Evolutionary conservation across 805 yeast species (phyloP).

Genomic region (Barnettozyma botsteinii): DNA sequence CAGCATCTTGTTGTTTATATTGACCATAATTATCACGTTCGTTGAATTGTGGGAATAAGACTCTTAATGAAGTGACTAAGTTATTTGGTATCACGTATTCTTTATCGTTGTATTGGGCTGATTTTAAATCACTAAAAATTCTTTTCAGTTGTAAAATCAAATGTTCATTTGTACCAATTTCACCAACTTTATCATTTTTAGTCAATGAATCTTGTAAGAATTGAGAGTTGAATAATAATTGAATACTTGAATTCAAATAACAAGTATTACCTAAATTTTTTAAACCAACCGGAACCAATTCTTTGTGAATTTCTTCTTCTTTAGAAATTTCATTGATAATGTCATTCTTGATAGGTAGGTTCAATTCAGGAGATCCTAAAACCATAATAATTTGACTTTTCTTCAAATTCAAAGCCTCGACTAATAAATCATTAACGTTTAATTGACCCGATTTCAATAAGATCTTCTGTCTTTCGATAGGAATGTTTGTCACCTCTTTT

Average conservation of each 20-base stretch:
- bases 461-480: constrained; percentile 86
- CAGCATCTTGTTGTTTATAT: constrained; percentile 96
- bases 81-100: constrained; percentile 53
- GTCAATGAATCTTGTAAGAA: constrained; percentile 64
- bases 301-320: constrained; percentile 31
- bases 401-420: constrained; percentile 47
- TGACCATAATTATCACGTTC: constrained; percentile 68
- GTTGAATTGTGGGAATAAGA: constrained; percentile 79
- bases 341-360: constrained; percentile 41
- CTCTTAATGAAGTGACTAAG: constrained; percentile 60
- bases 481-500: constrained; percentile 69
- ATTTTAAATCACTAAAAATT: constrained; percentile 36
- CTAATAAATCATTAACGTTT: constrained; percentile 49
- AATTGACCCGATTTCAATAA: constrained; percentile 86
- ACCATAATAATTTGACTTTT: constrained; percentile 74
- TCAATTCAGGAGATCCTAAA: constrained; percentile 81
- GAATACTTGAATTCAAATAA: constrained; percentile 84
- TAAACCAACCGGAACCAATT: constrained; percentile 72
- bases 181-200: constrained; percentile 36
- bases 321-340: constrained; percentile 66
- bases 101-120: constrained; percentile 29
- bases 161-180: constrained; percentile 31
- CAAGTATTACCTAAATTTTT: constrained; percentile 96
- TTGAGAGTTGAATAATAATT: constrained; percentile 74
- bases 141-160: constrained; percentile 44